phyloP scores from a whole-genome alignment of 441 rosid genomes.

The Heliophila coronopifolia region DNA sequence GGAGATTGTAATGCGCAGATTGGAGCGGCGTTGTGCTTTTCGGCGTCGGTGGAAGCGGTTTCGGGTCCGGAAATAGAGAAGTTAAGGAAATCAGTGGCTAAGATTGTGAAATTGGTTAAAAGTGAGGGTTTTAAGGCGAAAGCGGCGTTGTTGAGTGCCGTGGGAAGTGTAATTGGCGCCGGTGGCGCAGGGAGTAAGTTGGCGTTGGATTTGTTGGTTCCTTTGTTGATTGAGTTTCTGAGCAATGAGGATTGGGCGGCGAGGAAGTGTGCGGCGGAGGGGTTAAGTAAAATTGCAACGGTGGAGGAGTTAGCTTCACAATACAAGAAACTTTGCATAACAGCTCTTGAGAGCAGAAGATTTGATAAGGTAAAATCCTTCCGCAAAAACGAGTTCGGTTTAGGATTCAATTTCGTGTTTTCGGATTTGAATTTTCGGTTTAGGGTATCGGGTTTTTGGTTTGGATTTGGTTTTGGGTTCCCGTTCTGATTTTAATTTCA shows the following conservation, averaged over 20 bases:
- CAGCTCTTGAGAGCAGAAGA: conserved; percentile 56
- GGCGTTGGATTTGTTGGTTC: conserved; percentile 68
- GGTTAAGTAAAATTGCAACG: conserved; percentile 56
- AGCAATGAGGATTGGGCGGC: conserved; percentile 78
- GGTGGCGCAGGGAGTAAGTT: conserved; percentile 63
- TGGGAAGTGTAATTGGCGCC: conserved; percentile 56
- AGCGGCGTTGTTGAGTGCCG: conserved; percentile 55
- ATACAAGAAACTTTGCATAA: conserved; percentile 42
- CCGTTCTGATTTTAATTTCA: no score
- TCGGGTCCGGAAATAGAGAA: conserved; percentile 66
- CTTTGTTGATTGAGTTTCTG: conserved; percentile 56
- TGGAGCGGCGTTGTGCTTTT: conserved; percentile 78
- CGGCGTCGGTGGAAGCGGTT: conserved; percentile 73
- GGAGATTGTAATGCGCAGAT: conserved; percentile 68
- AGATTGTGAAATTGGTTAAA: conserved; percentile 62
- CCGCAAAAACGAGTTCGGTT: no score
- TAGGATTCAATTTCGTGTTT: no score
- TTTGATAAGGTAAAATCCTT: conserved; percentile 88
- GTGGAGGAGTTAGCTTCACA: conserved; percentile 53
- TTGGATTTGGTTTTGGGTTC: no score
- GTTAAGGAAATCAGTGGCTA: conserved; percentile 59
- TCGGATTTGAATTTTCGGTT: no score
- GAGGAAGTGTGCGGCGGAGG: conserved; percentile 87
- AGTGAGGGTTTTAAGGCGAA: conserved; percentile 69
- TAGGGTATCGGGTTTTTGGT: no score